Evolutionary conservation across 495 filamentous ascomycete genomes (phyloP).

Genomic region (Penicillium paxilli): DNA sequence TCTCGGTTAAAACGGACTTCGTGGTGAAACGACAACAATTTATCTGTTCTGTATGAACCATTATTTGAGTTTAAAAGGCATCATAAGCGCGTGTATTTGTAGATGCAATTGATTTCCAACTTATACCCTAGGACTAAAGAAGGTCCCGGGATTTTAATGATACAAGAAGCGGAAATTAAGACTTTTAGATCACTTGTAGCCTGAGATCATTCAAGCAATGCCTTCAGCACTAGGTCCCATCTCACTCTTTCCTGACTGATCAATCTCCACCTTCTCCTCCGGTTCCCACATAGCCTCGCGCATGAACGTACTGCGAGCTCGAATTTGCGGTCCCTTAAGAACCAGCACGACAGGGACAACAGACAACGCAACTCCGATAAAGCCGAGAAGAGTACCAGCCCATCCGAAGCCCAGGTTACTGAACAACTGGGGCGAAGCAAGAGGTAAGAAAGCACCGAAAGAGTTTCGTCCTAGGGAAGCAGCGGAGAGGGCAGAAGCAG

Average conservation of each 20-base stretch:
- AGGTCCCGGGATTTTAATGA: no score
- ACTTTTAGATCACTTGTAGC: no score
- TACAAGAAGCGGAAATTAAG: no score
- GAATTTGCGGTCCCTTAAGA: slow-evolving; percentile 35
- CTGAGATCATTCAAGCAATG: background rate
- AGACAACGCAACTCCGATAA: slow-evolving; percentile 37
- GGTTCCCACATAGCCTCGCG: slow-evolving; percentile 29
- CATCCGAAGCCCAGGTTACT: slow-evolving; percentile 41
- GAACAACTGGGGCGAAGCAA: slow-evolving; percentile 41
- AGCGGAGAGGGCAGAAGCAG: slow-evolving; percentile 36
- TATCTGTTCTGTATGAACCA: no score
- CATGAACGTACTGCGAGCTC: slow-evolving; percentile 38
- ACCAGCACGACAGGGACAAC: slow-evolving; percentile 40
- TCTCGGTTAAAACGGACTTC: no score
- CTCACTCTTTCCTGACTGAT: slow-evolving; percentile 11
- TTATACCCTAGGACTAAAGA: no score
- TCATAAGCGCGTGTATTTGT: no score
- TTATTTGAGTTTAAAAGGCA: no score
- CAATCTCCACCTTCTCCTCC: slow-evolving; percentile 16
- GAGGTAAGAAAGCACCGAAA: slow-evolving; percentile 36
- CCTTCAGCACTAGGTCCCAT: background rate
- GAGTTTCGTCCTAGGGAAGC: slow-evolving; percentile 35
- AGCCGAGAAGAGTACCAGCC: slow-evolving; percentile 44
- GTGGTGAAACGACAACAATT: no score
- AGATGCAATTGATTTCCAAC: no score